Conservation (phyloP, 1,284 basidiomycete genomes). For the Cutaneotrichosporon dermatis region DNA sequence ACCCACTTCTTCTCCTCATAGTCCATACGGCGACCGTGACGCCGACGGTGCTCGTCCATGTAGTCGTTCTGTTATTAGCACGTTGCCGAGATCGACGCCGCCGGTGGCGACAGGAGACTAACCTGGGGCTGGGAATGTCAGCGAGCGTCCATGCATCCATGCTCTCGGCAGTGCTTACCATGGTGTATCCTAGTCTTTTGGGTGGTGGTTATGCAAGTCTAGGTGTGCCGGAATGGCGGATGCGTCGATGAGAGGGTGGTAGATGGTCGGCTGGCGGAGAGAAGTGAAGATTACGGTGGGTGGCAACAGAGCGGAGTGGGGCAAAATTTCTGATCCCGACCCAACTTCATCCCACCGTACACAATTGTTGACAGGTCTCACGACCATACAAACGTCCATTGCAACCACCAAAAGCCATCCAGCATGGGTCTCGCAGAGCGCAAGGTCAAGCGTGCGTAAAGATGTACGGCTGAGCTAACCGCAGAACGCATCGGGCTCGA, state of each 20-base stretch:
- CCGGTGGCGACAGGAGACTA: conserved; percentile 12
- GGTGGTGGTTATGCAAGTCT: not conserved
- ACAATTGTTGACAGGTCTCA: conserved; percentile 5
- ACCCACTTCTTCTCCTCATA: conserved; percentile 48
- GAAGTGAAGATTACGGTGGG: not conserved
- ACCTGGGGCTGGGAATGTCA: conserved; percentile 40
- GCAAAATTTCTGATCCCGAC: conserved; percentile 25
- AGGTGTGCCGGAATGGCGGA: conserved; percentile 4
- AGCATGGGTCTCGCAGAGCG: conserved; percentile 49
- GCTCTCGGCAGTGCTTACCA: conserved; percentile 15
- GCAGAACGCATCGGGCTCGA: conserved; percentile 48
- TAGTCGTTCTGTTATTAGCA: conserved; percentile 46
- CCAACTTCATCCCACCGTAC: not conserved
- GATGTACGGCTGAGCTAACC: not conserved
- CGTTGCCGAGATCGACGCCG: not conserved
- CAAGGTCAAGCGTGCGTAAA: conserved; percentile 44
- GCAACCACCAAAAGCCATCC: not conserved
- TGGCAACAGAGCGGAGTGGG: conserved; percentile 12
- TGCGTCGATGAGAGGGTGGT: conserved; percentile 4
- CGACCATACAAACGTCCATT: not conserved
- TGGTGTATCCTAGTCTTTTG: conserved; percentile 16
- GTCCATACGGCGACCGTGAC: conserved; percentile 49
- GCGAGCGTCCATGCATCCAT: conserved; percentile 1
- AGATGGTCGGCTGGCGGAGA: not conserved
- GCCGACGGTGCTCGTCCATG: conserved; percentile 50